Evolutionary conservation across 1,284 basidiomycete genomes (phyloP), one percentile per base, ranked within the genome.

Genomic region (Fomitopsis betulina): DNA sequence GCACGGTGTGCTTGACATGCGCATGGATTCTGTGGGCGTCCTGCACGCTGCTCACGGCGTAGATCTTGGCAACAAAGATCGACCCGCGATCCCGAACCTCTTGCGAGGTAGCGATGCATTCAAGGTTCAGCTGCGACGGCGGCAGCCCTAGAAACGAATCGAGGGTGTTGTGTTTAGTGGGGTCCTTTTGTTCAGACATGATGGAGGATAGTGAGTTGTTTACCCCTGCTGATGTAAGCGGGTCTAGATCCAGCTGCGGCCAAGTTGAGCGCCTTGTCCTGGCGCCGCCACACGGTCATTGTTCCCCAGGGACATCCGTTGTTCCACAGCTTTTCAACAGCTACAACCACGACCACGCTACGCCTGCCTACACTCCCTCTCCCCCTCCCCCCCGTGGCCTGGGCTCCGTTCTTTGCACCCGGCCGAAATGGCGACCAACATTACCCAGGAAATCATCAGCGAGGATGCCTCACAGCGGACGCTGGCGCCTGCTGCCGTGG

Each of bases 401-500:
- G 55, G 65, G 61, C 60, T 60, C 60, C 58, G 54, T 56, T 64
- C 60, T 55, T 58, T 61, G 25, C 5, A 17, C 17, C 38, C 35
- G 23, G 10, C 53, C 52, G 49, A 49, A 40, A 49, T 35, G 19
- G 23, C 27, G 10, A 38, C 57, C 37, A 55, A 60, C 54, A 39
- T 71, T 43, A 65, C 62, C 52, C 62, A 70, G 51, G 61, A 42
- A 42, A 42, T 71, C 33, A 65, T 71, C 57, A 63, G 67, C 60
- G 66, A 72, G 55, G 70, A 65, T 56, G 57, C 68, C 25, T 67
- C 67, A 58, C 68, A 70, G 65, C 74, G 76, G 72, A 69, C 72
- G 70, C 73, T 89, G 81, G 85, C 84, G 79, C 90, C 92, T 75
- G 81, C 81, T 61, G 91, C 93, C 58, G 93, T 96, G 25, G 88